phyloP scores from a whole-genome alignment of 202 grass and related monocot species.

The Panicum hallii region DNA sequence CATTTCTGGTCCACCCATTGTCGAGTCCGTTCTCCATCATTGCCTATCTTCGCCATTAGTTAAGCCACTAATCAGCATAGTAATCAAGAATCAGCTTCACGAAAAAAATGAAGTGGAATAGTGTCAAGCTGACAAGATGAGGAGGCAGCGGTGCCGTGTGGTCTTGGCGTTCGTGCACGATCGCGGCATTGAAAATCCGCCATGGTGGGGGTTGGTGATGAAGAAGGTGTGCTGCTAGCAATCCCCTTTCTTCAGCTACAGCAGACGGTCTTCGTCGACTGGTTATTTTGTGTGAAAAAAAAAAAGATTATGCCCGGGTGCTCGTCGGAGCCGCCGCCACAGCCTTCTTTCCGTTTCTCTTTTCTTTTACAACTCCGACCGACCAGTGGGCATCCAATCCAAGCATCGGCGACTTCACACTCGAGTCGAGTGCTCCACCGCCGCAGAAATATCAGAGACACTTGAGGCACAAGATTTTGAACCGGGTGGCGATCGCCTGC shows the following conservation, averaged over 20 bases:
- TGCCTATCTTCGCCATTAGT: not conserved
- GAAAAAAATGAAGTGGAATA: not conserved
- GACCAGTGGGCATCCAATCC: not conserved
- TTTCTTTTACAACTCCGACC: no score
- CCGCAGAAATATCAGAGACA: constrained; percentile 33
- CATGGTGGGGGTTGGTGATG: constrained; percentile 48
- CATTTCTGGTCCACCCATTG: constrained; percentile 17
- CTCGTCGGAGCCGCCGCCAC: not conserved
- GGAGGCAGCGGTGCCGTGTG: constrained; percentile 9
- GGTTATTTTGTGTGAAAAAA: not conserved
- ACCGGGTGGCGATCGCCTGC: constrained; percentile 31
- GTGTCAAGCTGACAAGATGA: not conserved
- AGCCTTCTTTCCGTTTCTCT: not conserved
- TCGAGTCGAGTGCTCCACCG: not conserved
- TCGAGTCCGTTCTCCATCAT: not conserved
- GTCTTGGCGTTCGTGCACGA: constrained; percentile 31
- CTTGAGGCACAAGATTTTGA: constrained; percentile 51
- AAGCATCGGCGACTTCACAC: not conserved
- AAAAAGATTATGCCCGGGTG: not conserved
- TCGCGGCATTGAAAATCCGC: not conserved
- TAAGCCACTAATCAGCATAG: not conserved
- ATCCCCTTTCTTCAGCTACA: not conserved
- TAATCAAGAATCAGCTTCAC: not conserved
- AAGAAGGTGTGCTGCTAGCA: not conserved
- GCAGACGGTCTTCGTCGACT: not conserved